Base-by-base conservation (phyloP, 1,284 basidiomycete genomes). In the Erythrobasidium hasegawianum region DNA sequence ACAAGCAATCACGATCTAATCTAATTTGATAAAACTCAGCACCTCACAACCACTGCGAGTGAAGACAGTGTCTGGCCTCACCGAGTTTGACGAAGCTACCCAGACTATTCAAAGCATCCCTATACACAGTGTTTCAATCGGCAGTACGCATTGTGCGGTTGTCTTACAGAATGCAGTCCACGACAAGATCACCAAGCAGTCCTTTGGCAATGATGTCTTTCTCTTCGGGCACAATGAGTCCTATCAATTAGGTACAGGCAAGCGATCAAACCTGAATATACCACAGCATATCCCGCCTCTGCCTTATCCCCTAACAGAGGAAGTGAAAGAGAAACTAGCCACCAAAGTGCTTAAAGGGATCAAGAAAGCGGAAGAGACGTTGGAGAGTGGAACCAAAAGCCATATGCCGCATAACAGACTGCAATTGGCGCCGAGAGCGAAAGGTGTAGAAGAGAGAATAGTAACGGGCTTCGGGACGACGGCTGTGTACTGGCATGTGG, bases 201-300 rank as follows among this genome's bases (percentile, higher is more conserved):
- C 47, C 7, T 53, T 40, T 47, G 59, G 65, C 7, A 55, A 59
- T 22, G 57, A 59, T 56, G 67, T 68, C 41, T 68, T 68, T 53
- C n/a, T 62, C 39, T 64, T 62, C 41, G 67, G 67, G 33, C 81
- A 81, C 65, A 88, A 88, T 71, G 81, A 83, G 52, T 84, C 87
- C 52, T 88, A 84, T 72, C 88, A 94, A 77, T 82, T 94, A 5
- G 94, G 93, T 4, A 93, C 86, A 69, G 90, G 90, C 45, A 90
- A 87, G 76, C 83, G 87, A 64, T 82, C 85, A 3, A 90, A 87
- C 74, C 74, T 87, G 7, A 83, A 88, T 0, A 79, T 85, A 13
- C 92, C 94, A 0, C 80, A 81, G 68, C 80, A 83, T 71, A 75
- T 84, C 14, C 79, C 80, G 10, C 77, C 79, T 0, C 71, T 82